These are phyloP conservation scores for Brassica juncea DNA, from an alignment of 345 rosid genomes.

Conservation along the genomic window DNA sequence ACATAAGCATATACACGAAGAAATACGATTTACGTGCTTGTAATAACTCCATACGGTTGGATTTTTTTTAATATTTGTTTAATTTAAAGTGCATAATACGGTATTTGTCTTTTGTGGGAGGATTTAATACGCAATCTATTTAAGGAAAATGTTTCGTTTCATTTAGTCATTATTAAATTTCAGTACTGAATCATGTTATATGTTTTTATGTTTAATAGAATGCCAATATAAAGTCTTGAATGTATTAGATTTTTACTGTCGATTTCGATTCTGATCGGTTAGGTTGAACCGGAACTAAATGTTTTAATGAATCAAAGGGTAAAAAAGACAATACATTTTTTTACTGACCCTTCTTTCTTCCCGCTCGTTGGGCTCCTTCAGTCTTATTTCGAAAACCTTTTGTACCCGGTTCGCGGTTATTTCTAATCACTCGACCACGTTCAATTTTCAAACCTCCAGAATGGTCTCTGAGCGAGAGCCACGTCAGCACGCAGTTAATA, in stretches of 20 bases:
- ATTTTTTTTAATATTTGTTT: not conserved
- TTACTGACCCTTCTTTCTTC: conserved; percentile 20
- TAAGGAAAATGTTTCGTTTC: conserved; percentile 8
- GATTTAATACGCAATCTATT: conserved; percentile 16
- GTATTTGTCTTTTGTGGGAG: conserved; percentile 11
- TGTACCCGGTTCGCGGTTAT: conserved; percentile 31
- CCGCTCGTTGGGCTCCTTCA: conserved; percentile 31
- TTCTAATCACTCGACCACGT: conserved; percentile 14
- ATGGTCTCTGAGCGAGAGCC: not conserved
- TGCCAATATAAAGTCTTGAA: no score
- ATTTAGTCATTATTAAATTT: conserved; percentile 12
- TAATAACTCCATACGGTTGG: conserved; percentile 21
- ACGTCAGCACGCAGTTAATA: conserved; percentile 30
- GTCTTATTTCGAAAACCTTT: conserved; percentile 14
- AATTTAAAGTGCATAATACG: not conserved
- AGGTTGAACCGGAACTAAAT: not conserved
- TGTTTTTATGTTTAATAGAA: not conserved
- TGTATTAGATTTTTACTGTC: not conserved
- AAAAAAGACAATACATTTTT: not conserved
- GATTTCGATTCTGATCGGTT: not conserved
- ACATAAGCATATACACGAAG: conserved; percentile 4
- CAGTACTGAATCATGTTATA: not conserved
- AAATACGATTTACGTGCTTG: conserved; percentile 13
- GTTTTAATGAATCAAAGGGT: not conserved
- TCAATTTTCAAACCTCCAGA: conserved; percentile 12